phyloP scores from a whole-genome alignment of 176 grass and related monocot genomes.

The Juncus inflexus region DNA sequence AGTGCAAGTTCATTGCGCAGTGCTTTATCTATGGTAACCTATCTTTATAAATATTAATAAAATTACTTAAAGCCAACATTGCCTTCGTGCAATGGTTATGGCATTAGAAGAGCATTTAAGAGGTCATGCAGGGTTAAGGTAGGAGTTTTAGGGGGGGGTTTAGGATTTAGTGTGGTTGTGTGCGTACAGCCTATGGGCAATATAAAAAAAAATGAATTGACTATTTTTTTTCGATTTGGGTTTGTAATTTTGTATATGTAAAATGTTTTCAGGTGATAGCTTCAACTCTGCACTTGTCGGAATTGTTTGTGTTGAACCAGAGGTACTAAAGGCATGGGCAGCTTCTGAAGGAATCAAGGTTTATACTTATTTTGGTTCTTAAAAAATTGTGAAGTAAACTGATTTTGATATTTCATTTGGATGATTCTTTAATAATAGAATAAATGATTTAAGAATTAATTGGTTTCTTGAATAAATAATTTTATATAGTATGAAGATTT shows the following conservation, averaged over 20 bases:
- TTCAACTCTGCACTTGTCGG: conserved; percentile 86
- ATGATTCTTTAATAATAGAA: not conserved
- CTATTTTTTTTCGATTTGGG: no score
- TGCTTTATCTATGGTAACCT: conserved; percentile 90
- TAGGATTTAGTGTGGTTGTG: no score
- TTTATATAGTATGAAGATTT: conserved; percentile 61
- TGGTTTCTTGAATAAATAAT: not conserved
- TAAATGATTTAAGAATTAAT: no score
- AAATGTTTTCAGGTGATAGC: conserved; percentile 74
- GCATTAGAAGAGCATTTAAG: no score
- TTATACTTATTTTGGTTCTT: not conserved
- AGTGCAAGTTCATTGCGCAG: conserved; percentile 92
- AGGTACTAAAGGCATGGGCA: conserved; percentile 78
- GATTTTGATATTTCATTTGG: not conserved
- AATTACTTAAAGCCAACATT: no score
- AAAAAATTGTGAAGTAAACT: not conserved
- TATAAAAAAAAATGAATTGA: no score
- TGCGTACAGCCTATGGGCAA: no score
- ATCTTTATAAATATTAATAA: not conserved
- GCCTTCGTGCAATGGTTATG: no score
- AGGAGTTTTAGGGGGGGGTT: no score
- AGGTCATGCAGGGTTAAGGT: no score
- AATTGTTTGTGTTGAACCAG: conserved; percentile 67
- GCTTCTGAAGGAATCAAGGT: conserved; percentile 88
- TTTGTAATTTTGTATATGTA: conserved; percentile 18